phyloP scores from a whole-genome alignment of 83 land plant species.

The Isoetes engelmannii region DNA sequence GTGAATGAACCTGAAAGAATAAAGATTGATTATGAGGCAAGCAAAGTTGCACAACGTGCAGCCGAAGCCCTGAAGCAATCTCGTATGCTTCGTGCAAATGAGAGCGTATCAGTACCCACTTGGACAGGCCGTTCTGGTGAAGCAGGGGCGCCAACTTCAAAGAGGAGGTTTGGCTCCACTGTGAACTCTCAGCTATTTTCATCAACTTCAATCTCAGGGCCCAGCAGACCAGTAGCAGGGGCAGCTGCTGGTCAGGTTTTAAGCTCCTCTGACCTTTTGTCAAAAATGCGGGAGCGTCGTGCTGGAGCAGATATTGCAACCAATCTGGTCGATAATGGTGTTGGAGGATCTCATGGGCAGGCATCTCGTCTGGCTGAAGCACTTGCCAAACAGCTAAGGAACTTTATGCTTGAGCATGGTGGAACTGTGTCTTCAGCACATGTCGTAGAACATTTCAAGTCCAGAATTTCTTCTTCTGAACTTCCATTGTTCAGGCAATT shows the following conservation, averaged over 20 bases:
- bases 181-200: constrained; percentile 38
- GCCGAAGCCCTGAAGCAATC: constrained; percentile 86
- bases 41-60: constrained; percentile 84
- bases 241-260: constrained; percentile 63
- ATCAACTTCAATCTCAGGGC: constrained; percentile 24
- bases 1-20: constrained; percentile 72
- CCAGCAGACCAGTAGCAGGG: constrained; percentile 45
- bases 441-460: constrained; percentile 69
- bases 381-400: constrained; percentile 60
- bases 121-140: constrained; percentile 94
- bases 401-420: constrained; percentile 62
- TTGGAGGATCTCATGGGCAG: neutral
- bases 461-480: constrained; percentile 49
- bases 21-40: constrained; percentile 74
- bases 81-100: constrained; percentile 57
- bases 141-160: constrained; percentile 87
- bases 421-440: constrained; percentile 47
- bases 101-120: constrained; percentile 73
- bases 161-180: constrained; percentile 74
- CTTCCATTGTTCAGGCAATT: constrained; percentile 67
- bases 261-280: constrained; percentile 69
- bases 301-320: constrained; percentile 47
- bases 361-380: constrained; percentile 46
- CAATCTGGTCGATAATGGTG: constrained; percentile 7
- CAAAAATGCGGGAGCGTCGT: constrained; percentile 55